Percentiles rank a stretch among this genome's conserved stretches.
These are phyloP conservation scores for Dendryphion nanum DNA, from an alignment of 2,329 filamentous ascomycete species.

Conservation along the genomic window DNA sequence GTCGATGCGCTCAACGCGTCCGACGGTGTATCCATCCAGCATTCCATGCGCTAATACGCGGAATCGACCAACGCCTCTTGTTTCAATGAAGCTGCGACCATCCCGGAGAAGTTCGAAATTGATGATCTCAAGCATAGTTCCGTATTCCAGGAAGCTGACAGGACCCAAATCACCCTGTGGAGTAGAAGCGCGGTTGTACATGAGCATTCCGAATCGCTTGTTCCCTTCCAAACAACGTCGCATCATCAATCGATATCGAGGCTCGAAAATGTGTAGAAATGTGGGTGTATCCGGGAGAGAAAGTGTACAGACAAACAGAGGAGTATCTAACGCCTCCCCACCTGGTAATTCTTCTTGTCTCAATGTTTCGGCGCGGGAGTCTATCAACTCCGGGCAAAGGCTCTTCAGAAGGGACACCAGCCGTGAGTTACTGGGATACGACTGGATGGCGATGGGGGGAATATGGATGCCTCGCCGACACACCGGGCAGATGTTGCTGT, in stretches of 20 bases:
- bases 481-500: conserved; percentile 75
- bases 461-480: conserved; percentile 68
- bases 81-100: conserved; percentile 79
- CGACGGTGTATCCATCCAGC: conserved; percentile 76
- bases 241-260: conserved; percentile 89
- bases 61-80: conserved; percentile 74
- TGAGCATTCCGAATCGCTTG: conserved; percentile 81
- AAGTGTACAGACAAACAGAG: conserved; percentile 77
- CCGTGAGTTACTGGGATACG: conserved; percentile 60
- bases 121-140: conserved; percentile 74
- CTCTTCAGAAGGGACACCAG: conserved; percentile 62
- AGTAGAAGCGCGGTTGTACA: conserved; percentile 59
- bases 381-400: conserved; percentile 67
- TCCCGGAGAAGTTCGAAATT: conserved; percentile 73
- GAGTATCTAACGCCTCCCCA: conserved; percentile 57
- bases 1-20: conserved; percentile 72
- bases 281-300: conserved; percentile 79
- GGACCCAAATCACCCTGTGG: conserved; percentile 54
- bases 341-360: conserved; percentile 58
- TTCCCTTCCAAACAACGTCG: conserved; percentile 71
- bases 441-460: conserved; percentile 46
- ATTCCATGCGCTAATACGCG: conserved; percentile 63
- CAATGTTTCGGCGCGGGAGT: conserved; percentile 56
- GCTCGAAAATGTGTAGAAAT: conserved; percentile 88
- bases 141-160: conserved; percentile 67